Evolutionary conservation across 169 alveolate genomes (phyloP), one percentile per base, ranked within the genome.

Genomic region (Ichthyophthirius multifiliis): DNA sequence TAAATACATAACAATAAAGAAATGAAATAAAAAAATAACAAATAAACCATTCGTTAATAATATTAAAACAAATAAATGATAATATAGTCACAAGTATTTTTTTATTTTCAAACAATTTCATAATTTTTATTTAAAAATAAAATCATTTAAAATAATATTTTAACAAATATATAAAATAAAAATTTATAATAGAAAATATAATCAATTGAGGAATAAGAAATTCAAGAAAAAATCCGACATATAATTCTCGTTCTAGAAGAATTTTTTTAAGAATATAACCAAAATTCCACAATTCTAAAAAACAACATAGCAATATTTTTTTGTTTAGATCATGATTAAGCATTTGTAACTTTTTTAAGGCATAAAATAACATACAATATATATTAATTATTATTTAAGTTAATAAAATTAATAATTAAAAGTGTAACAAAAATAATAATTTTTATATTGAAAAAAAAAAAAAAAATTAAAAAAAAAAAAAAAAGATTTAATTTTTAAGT

Each of bases 121-220:
- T n/a, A n/a, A n/a, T n/a, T n/a, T n/a, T n/a, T n/a, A n/a, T n/a
- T n/a, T n/a, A n/a, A n/a, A n/a, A n/a, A n/a, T n/a, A n/a, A n/a
- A n/a, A n/a, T n/a, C n/a, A n/a, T n/a, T n/a, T n/a, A n/a, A n/a
- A n/a, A n/a, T n/a, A n/a, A n/a, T n/a, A n/a, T n/a, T n/a, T n/a
- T n/a, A n/a, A n/a, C n/a, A n/a, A n/a, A n/a, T n/a, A n/a, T n/a
- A n/a, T n/a, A n/a, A n/a, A n/a, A n/a, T n/a, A n/a, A n/a, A n/a
- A n/a, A n/a, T n/a, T n/a, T n/a, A n/a, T n/a, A n/a, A n/a, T n/a
- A n/a, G n/a, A n/a, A n/a, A n/a, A n/a, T n/a, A n/a, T n/a, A n/a
- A n/a, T n/a, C n/a, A n/a, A n/a, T n/a, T 55, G 71, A 55, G 31
- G 71, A 55, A 10, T 34, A 55, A 27, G 71, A 55, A 55, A 39